These are phyloP conservation scores for Blastomyces parvus DNA, from an alignment of 2,329 filamentous ascomycete genomes.

Conservation along the genomic window DNA sequence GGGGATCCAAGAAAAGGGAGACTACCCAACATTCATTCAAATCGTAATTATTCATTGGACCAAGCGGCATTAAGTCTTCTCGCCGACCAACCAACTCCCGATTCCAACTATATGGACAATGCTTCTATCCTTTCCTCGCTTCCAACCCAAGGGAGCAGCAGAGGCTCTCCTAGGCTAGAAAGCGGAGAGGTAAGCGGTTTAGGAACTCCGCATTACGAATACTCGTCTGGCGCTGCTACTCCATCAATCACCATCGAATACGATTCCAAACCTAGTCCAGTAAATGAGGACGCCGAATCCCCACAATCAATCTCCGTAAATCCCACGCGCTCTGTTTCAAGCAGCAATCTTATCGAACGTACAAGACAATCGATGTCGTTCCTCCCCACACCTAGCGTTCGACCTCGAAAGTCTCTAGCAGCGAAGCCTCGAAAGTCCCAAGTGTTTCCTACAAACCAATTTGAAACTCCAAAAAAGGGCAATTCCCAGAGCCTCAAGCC, in stretches of 20 bases:
- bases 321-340: slow-evolving; percentile 18
- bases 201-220: background rate
- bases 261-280: background rate
- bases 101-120: slow-evolving; percentile 3
- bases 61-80: background rate
- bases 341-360: slow-evolving; percentile 57
- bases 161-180: slow-evolving; percentile 8
- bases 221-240: background rate
- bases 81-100: background rate
- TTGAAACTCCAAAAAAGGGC: slow-evolving; percentile 42
- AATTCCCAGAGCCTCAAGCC: slow-evolving; percentile 12
- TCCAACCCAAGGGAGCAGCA: background rate
- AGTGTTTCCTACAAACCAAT: slow-evolving; percentile 47
- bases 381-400: slow-evolving; percentile 32
- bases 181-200: background rate
- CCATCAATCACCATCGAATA: slow-evolving; percentile 7
- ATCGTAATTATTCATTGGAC: background rate
- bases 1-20: background rate
- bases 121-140: background rate
- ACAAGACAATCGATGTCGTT: slow-evolving; percentile 72
- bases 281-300: slow-evolving; percentile 18
- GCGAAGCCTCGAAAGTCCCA: slow-evolving; percentile 30
- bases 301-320: slow-evolving; percentile 13
- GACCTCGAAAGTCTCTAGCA: slow-evolving; percentile 20
- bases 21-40: background rate